These are phyloP conservation scores for Citrullus mucosospermus DNA, from an alignment of 306 rosid genomes.

Conservation along the genomic window DNA sequence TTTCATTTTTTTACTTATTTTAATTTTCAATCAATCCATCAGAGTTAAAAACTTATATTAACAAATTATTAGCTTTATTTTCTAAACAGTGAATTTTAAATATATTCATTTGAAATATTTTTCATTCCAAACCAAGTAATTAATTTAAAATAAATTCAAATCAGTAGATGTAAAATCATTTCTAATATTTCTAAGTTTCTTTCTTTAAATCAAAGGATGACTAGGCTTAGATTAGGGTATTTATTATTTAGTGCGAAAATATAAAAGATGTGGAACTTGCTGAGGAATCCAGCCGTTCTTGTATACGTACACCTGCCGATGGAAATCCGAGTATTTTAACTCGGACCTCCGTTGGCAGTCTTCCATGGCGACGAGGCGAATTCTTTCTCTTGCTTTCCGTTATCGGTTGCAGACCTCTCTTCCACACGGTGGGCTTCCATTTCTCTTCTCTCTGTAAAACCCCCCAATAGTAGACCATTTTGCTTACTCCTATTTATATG, in stretches of 20 bases:
- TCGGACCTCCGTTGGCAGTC: neutral
- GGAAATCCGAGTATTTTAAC: neutral
- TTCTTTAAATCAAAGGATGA: no score
- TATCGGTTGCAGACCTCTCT: slow-evolving; percentile 6
- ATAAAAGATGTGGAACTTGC: neutral
- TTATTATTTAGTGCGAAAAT: neutral
- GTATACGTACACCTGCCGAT: neutral
- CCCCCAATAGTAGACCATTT: neutral
- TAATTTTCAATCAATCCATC: no score
- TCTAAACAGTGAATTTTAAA: no score
- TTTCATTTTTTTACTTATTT: no score
- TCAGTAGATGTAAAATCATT: no score
- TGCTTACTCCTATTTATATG: neutral
- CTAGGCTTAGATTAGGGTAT: no score
- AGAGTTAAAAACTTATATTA: no score
- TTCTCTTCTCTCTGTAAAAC: neutral
- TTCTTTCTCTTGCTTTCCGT: slow-evolving; percentile 19
- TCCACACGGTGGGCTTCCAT: slow-evolving; percentile 18
- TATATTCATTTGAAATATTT: no score
- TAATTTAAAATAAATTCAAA: no score
- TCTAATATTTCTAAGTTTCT: no score
- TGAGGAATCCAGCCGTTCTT: neutral
- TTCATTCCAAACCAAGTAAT: no score
- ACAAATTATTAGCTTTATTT: no score
- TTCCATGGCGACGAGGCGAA: slow-evolving; percentile 35